Base-by-base conservation (phyloP, 2,329 filamentous ascomycete species). In the Ophiostoma perfectum region DNA sequence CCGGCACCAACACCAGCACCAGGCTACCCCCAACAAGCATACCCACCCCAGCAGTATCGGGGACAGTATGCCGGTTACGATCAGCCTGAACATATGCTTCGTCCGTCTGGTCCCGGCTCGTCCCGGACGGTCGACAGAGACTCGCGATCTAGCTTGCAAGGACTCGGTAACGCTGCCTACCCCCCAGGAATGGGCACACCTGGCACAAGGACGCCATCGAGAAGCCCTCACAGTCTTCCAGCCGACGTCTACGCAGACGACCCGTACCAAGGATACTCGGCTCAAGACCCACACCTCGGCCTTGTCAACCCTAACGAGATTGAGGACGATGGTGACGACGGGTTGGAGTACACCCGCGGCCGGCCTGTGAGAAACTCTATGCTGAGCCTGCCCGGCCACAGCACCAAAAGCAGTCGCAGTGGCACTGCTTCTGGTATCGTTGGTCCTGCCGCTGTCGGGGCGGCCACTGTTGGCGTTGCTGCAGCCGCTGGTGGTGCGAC, bases 261-360 rank as follows among this genome's bases (percentile, higher is more conserved):
- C 65, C 89, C 89, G 0, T 92, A 92, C 75, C 84, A 85, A 68
- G 83, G 84, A 72, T 86, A 86, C 74, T 85, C 78, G 63, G 78
- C 77, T 52, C 82, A 78, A 42, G 82, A 83, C 69, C 78, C 82
- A 38, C 77, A 80, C 8, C 78, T 88, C 4, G 84, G 85, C 52
- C 80, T 85, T 1, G 84, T 95, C 70, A 88, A 97, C 75, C 92
- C 93, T 2, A 87, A 90, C 74, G 88, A 89, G 14, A 93, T 97
- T 72, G 86, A 85, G 36, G 93, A 97, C 76, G 93, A 97, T 75
- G 92, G 91, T 41, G 93, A 97, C 74, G 93, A 96, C 76, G 92
- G 90, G 1, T 83, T 95, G 66, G 82, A 85, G 4, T 88, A 85
- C 73, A 79, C 77, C 66, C 78, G 76, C 64, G 75, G 74, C 78